Conservation (phyloP, 202 grass and related monocot genomes). For the Miscanthus sacchariflorus region DNA sequence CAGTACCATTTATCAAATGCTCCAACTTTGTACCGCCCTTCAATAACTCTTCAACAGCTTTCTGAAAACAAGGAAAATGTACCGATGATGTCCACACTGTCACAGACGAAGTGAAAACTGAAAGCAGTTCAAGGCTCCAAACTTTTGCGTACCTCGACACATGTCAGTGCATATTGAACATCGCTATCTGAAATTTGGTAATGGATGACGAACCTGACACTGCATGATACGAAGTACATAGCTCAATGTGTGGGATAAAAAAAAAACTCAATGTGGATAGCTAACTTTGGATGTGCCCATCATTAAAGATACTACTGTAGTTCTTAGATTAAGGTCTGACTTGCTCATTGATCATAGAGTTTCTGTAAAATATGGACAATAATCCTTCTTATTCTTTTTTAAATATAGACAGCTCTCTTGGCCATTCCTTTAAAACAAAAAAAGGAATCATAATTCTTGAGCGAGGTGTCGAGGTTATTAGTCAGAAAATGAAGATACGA, state of each 20-base stretch:
- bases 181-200: constrained; percentile 95
- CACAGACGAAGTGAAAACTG: neutral
- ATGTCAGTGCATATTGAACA: constrained; percentile 72
- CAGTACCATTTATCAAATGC: constrained; percentile 49
- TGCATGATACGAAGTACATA: constrained; percentile 37
- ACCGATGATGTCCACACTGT: neutral
- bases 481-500: neutral
- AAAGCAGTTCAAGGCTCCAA: neutral
- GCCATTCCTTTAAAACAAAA: neutral
- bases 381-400: neutral
- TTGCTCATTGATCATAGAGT: neutral
- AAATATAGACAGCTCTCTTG: neutral
- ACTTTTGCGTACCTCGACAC: constrained; percentile 67
- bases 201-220: constrained; percentile 87
- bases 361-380: neutral
- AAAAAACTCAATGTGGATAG: constrained; percentile 10
- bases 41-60: constrained; percentile 71
- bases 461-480: neutral
- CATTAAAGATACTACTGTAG: neutral
- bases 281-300: neutral
- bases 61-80: constrained; percentile 53
- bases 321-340: neutral
- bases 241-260: neutral
- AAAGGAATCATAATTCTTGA: neutral
- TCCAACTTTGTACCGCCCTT: constrained; percentile 47